Evolutionary conservation across 768 basidiomycete genomes (phyloP).

Genomic region (Rhodosporidiobolus odoratus): DNA sequence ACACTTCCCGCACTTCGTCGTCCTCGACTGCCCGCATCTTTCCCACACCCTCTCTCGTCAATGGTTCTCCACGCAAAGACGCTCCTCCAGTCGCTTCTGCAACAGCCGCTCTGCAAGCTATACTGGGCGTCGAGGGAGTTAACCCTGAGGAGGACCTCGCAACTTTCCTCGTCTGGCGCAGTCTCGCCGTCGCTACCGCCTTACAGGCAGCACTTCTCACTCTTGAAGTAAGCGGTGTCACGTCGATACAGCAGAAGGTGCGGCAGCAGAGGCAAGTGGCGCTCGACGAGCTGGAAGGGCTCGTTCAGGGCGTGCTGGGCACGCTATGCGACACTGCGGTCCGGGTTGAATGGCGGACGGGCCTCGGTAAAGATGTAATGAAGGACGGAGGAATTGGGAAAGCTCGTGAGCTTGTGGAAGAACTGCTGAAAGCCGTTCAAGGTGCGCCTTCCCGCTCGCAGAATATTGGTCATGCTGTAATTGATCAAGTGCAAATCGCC

Average conservation of each 20-base stretch:
- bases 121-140: neutral
- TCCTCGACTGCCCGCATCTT: slow-evolving; percentile 7
- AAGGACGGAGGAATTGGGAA: slow-evolving; percentile 23
- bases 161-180: slow-evolving; percentile 31
- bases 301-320: slow-evolving; percentile 19
- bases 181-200: slow-evolving; percentile 7
- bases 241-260: neutral
- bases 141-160: slow-evolving; percentile 34
- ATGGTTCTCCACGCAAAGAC: slow-evolving; percentile 9
- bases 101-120: neutral
- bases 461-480: too few species aligned
- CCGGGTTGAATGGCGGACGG: slow-evolving; percentile 14
- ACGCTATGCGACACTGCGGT: slow-evolving; percentile 18
- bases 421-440: slow-evolving; percentile 16
- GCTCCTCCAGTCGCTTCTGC: neutral
- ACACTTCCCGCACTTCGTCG: slow-evolving; percentile 8
- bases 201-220: slow-evolving; percentile 11
- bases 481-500: too few species aligned
- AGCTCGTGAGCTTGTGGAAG: slow-evolving; percentile 28
- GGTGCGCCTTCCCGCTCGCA: slow-evolving; percentile 10
- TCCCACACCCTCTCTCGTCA: slow-evolving; percentile 4
- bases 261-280: neutral
- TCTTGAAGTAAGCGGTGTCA: neutral
- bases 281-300: slow-evolving; percentile 12
- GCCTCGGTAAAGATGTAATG: neutral